Evolutionary conservation across 805 yeast species (phyloP).

Genomic region (Cyberlindnera japonica): DNA sequence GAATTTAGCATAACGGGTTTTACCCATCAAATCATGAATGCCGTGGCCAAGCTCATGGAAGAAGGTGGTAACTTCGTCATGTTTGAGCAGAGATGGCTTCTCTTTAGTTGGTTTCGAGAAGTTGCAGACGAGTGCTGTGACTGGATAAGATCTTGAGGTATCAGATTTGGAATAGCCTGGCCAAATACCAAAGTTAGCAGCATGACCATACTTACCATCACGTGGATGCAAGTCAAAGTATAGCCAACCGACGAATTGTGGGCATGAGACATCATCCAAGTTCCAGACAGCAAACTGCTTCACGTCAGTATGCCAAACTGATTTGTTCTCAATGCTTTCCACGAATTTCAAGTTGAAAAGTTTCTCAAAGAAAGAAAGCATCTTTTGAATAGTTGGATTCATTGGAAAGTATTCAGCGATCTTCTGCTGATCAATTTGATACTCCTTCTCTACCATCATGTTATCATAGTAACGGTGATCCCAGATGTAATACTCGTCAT

Average conservation of each 20-base stretch:
- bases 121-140: slow-evolving; percentile 79
- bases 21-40: slow-evolving; percentile 71
- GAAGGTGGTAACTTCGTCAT: slow-evolving; percentile 74
- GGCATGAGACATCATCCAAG: slow-evolving; percentile 43
- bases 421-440: slow-evolving; percentile 65
- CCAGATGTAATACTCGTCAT: slow-evolving; percentile 58
- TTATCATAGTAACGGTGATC: slow-evolving; percentile 68
- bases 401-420: slow-evolving; percentile 79
- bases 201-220: slow-evolving; percentile 84
- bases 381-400: slow-evolving; percentile 58
- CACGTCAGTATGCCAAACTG: slow-evolving; percentile 79
- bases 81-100: slow-evolving; percentile 74
- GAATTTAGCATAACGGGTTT: slow-evolving; percentile 61
- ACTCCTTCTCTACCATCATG: slow-evolving; percentile 60
- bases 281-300: slow-evolving; percentile 70
- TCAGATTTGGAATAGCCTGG: slow-evolving; percentile 53
- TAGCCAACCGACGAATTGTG: slow-evolving; percentile 71
- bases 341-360: slow-evolving; percentile 67
- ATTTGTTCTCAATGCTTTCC: slow-evolving; percentile 36
- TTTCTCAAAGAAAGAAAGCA: slow-evolving; percentile 68
- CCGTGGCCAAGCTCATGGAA: slow-evolving; percentile 93
- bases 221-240: slow-evolving; percentile 83
- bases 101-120: slow-evolving; percentile 69
- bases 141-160: slow-evolving; percentile 56
- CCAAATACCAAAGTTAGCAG: slow-evolving; percentile 71